phyloP scores from a whole-genome alignment of 768 basidiomycete species.

The Kwoniella shandongensis region DNA sequence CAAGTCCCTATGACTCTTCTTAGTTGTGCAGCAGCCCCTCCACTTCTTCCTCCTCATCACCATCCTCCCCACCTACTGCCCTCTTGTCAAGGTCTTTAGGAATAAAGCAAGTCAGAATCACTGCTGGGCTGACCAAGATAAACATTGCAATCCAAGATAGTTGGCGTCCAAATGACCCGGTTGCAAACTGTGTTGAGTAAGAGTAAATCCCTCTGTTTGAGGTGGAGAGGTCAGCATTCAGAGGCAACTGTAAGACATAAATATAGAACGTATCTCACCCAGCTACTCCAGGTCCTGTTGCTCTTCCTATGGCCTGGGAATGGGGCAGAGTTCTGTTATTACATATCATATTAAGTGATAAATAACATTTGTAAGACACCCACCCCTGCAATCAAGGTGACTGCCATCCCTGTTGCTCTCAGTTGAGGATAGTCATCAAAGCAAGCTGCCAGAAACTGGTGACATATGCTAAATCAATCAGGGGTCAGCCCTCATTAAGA shows the following conservation, averaged over 20 bases:
- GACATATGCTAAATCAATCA: neutral
- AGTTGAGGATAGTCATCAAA: constrained; percentile 43
- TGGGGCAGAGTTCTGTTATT: too few relatives aligned
- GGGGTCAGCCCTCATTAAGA: too few relatives aligned
- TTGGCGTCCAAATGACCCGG: constrained; percentile 31
- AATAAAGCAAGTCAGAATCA: too few relatives aligned
- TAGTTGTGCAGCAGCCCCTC: too few relatives aligned
- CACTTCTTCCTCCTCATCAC: too few relatives aligned
- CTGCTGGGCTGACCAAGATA: too few relatives aligned
- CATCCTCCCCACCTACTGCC: too few relatives aligned
- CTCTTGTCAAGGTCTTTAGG: too few relatives aligned
- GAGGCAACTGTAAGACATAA: neutral
- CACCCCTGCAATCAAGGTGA: constrained; percentile 34
- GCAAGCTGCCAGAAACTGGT: neutral
- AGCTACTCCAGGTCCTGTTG: too few relatives aligned
- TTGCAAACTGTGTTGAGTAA: constrained; percentile 32
- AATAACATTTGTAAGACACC: constrained; percentile 1
- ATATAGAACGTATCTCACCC: constrained; percentile 35
- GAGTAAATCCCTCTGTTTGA: constrained; percentile 35
- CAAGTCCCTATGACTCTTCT: too few relatives aligned
- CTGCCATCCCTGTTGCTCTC: constrained; percentile 32
- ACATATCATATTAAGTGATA: too few relatives aligned
- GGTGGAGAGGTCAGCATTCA: neutral
- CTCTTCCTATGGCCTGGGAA: too few relatives aligned
- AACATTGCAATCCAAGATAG: constrained; percentile 26